Evolutionary conservation across 345 rosid species (phyloP).

Genomic region (Arabidopsis arenosa): DNA sequence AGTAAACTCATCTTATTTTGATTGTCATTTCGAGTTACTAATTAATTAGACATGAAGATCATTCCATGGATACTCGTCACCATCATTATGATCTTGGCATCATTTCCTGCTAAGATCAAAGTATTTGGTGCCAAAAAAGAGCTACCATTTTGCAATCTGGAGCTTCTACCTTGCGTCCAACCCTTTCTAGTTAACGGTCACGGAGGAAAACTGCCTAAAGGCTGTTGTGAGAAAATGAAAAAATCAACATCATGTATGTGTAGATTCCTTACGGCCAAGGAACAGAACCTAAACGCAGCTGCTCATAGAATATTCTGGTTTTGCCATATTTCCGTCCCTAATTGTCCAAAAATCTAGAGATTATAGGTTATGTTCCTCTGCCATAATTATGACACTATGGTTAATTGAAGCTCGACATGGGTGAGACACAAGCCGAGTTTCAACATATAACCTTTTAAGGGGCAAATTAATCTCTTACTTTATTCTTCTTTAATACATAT

Average conservation of each 20-base stretch:
- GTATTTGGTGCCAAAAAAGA: neutral
- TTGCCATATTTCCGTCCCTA: neutral
- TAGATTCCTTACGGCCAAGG: neutral
- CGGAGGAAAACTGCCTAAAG: neutral
- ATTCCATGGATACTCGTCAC: slow-evolving; percentile 4
- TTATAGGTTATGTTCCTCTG: neutral
- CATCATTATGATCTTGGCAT: neutral
- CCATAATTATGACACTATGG: neutral
- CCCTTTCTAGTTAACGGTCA: neutral
- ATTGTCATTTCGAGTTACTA: neutral
- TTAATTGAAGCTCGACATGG: neutral
- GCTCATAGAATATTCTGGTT: neutral
- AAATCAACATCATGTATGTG: neutral
- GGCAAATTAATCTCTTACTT: too few relatives aligned
- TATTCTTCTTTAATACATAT: neutral
- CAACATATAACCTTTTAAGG: too few relatives aligned
- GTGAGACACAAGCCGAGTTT: neutral
- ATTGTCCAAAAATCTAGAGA: neutral
- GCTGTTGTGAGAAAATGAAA: neutral
- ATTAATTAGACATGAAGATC: slow-evolving; percentile 14
- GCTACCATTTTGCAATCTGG: slow-evolving; percentile 4
- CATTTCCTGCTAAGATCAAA: slow-evolving; percentile 16
- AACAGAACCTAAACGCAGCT: neutral
- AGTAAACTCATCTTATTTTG: neutral
- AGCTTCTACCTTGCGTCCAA: slow-evolving; percentile 5